A percentile compares a stretch with the other conserved stretches of the same genome.
These are phyloP conservation scores for Naematelia encephala DNA, from an alignment of 768 basidiomycete species.

Conservation along the genomic window DNA sequence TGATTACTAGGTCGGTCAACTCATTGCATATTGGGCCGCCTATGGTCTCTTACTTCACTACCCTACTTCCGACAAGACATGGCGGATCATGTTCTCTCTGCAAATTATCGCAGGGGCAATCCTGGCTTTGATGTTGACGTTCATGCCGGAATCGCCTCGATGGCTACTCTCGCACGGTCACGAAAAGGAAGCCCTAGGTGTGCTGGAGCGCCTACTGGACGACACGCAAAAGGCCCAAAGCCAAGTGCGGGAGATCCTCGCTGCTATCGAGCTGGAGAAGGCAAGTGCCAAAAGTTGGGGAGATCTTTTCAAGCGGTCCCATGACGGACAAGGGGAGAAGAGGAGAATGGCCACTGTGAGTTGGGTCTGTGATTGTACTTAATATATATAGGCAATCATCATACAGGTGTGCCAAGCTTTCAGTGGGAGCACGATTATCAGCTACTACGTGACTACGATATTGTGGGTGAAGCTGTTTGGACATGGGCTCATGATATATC, in stretches of 20 bases:
- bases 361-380: not conserved
- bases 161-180: constrained; percentile 24
- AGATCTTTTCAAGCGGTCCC: constrained; percentile 13
- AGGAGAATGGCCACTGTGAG: constrained; percentile 20
- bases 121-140: constrained; percentile 21
- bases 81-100: not conserved
- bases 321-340: constrained; percentile 24
- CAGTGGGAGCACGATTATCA: constrained; percentile 21
- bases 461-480: too few relatives aligned
- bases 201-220: constrained; percentile 23
- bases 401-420: constrained; percentile 21
- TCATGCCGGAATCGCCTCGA: constrained; percentile 38
- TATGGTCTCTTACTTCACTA: constrained; percentile 33
- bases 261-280: constrained; percentile 14
- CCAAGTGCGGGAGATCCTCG: constrained; percentile 8
- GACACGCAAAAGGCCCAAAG: not conserved
- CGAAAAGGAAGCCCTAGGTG: constrained; percentile 15
- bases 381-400: constrained; percentile 14
- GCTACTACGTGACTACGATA: constrained; percentile 26
- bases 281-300: constrained; percentile 12
- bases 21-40: constrained; percentile 37
- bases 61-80: not conserved
- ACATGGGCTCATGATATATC: too few relatives aligned
- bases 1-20: constrained; percentile 11
- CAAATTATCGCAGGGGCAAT: constrained; percentile 9